These are phyloP conservation scores for Ceratobasidium theobromae DNA, from an alignment of 1,284 basidiomycete species.

Conservation along the genomic window DNA sequence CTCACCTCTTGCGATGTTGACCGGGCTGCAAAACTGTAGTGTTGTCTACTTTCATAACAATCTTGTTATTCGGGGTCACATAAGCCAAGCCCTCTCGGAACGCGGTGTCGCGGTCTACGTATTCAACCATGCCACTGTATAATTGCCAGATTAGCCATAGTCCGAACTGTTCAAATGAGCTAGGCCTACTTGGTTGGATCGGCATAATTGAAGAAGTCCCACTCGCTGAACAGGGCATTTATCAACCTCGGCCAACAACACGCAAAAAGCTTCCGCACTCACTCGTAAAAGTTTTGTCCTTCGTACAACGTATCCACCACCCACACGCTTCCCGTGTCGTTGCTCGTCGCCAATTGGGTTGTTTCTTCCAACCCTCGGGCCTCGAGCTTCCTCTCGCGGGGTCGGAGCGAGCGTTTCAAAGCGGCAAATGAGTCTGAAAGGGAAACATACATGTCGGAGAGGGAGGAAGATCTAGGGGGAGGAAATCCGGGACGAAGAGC, in stretches of 20 bases:
- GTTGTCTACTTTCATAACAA: slow-evolving; percentile 37
- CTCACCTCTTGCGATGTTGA: slow-evolving; percentile 34
- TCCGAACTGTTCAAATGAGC: too few species aligned
- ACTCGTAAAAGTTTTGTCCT: slow-evolving; percentile 37
- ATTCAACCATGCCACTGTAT: slow-evolving; percentile 30
- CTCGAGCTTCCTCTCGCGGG: slow-evolving; percentile 3
- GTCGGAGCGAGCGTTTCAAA: not conserved
- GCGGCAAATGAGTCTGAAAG: not conserved
- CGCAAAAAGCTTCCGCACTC: slow-evolving; percentile 12
- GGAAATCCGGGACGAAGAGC: not conserved
- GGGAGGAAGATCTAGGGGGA: not conserved
- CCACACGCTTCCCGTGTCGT: slow-evolving; percentile 28
- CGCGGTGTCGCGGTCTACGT: slow-evolving; percentile 32
- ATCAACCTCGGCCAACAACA: not conserved
- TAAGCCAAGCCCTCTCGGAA: slow-evolving; percentile 33
- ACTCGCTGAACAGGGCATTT: slow-evolving; percentile 29
- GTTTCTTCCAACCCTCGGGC: not conserved
- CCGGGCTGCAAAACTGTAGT: slow-evolving; percentile 31
- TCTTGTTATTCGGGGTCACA: slow-evolving; percentile 31
- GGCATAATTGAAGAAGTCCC: slow-evolving; percentile 32
- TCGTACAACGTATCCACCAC: slow-evolving; percentile 30
- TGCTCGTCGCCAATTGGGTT: not conserved
- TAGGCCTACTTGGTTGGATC: slow-evolving; percentile 35
- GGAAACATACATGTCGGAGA: slow-evolving; percentile 1
- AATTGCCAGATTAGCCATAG: not conserved